Percentiles rank a stretch among this genome's conserved stretches.
Conservation (phyloP, 1,139 yeast genomes). For the Zhuliangozyma blackwelliae region DNA sequence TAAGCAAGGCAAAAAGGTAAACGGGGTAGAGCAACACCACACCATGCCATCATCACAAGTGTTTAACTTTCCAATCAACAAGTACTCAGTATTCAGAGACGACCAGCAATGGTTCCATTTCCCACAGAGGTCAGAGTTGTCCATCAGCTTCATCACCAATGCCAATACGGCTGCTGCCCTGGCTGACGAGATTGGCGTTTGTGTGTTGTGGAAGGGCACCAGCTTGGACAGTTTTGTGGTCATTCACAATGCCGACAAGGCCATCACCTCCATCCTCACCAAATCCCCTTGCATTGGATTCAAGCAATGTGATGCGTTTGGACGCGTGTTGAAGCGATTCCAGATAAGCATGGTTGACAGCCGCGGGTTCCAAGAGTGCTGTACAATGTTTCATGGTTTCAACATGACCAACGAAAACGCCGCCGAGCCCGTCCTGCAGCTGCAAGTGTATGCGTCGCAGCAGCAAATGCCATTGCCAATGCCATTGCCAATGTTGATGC, state of each 20-base stretch:
- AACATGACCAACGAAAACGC: too few relatives aligned
- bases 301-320: conserved; percentile 17
- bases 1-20: neutral
- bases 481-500: too few relatives aligned
- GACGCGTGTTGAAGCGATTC: conserved; percentile 16
- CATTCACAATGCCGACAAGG: conserved; percentile 3
- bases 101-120: conserved; percentile 19
- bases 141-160: conserved; percentile 14
- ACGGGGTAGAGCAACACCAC: too few relatives aligned
- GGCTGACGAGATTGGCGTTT: conserved; percentile 8
- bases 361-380: conserved; percentile 11
- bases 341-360: conserved; percentile 16
- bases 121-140: conserved; percentile 24
- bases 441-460: neutral
- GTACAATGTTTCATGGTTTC: conserved; percentile 1
- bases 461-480: neutral
- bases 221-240: conserved; percentile 15
- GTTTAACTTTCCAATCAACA: conserved; percentile 8
- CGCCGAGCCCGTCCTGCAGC: too few relatives aligned
- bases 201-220: conserved; percentile 20
- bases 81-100: conserved; percentile 8
- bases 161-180: too few relatives aligned
- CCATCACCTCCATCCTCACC: conserved; percentile 16
- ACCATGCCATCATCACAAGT: conserved; percentile 1
- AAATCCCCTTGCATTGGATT: conserved; percentile 23